Base-by-base conservation (phyloP, 148 eudicot species). In the Tetragonia tetragonoides region DNA sequence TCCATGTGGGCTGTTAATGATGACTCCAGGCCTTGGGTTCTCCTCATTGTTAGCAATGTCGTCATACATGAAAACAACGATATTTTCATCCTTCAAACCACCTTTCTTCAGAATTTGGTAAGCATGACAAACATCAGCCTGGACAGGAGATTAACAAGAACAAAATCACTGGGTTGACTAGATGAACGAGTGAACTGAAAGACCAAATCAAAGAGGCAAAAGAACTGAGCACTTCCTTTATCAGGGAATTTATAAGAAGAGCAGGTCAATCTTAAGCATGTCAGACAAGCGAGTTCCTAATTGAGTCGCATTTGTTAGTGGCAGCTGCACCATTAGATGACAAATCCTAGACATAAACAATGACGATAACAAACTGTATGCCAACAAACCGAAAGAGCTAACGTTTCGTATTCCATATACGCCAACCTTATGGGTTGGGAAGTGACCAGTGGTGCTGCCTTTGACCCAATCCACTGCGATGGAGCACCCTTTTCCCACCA, bases 121-220 rank as follows among this genome's bases (percentile, higher is more conserved):
- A 5, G 92, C 92, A 79, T 89, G 92, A 42, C 92, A 89, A 4
- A 87, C 80, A 79, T 89, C 90, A 24, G 92, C 86, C 92, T 89
- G 82, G 2, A 44, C 49, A 79, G 23, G 15, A 79, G 63, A 71
- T 69, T 72, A 60, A 44, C 61, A 51, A 68, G 40, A 65, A 51
- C 46, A 39, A 24, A 75, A 18, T 17, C n/a, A 20, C 6, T 24
- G 2, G 14, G n/a, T 40, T 7, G 39, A 15, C 12, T 17, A 53
- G 4, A 7, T 34, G 10, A 9, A 10, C 47, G 39, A n/a, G 18
- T 40, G 9, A 10, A 6, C 12, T 2, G 12, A 37, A 65, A 38
- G 0, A 49, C 9, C 11, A n/a, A 14, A 28, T 59, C 47, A 64
- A 5, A n/a, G 37, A 46, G 4, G 46, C 4, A 7, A 8, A 39